Percentiles rank a stretch among this genome's conserved stretches.
These are phyloP conservation scores for Cinchona pubescens DNA, from an alignment of 257 asterid species.

Conservation along the genomic window DNA sequence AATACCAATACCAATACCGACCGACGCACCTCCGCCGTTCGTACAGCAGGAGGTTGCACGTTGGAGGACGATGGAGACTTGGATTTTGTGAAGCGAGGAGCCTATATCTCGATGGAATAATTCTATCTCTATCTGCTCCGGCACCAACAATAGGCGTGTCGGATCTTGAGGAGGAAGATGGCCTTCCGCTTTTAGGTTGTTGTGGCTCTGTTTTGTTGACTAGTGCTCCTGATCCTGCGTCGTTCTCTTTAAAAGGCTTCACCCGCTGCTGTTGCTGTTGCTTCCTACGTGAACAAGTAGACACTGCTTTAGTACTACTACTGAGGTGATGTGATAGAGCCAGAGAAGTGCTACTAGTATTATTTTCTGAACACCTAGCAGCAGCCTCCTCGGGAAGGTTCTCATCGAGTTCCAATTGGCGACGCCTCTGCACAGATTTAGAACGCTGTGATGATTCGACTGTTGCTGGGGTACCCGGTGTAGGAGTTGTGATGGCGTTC, in stretches of 20 bases:
- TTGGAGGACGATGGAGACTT: constrained; percentile 33
- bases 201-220: constrained; percentile 32
- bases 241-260: constrained; percentile 29
- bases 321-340: neutral
- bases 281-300: constrained; percentile 19
- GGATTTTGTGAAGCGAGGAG: constrained; percentile 34
- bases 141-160: constrained; percentile 54
- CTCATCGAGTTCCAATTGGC: constrained; percentile 8
- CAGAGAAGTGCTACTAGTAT: neutral
- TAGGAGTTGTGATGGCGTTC: constrained; percentile 4
- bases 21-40: constrained; percentile 22
- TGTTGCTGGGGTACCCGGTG: neutral
- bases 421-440: constrained; percentile 16
- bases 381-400: constrained; percentile 4
- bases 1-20: constrained; percentile 27
- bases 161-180: constrained; percentile 45
- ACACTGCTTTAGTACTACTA: neutral
- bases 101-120: constrained; percentile 64
- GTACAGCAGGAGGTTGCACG: constrained; percentile 20
- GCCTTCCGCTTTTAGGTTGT: constrained; percentile 22
- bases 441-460: constrained; percentile 11
- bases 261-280: constrained; percentile 20
- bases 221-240: constrained; percentile 10
- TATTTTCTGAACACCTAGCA: constrained; percentile 16
- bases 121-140: constrained; percentile 38